A percentile compares a stretch with the other conserved stretches of the same genome.
Conservation (phyloP, 2,329 filamentous ascomycete genomes). For the Calonectria henricotiae region DNA sequence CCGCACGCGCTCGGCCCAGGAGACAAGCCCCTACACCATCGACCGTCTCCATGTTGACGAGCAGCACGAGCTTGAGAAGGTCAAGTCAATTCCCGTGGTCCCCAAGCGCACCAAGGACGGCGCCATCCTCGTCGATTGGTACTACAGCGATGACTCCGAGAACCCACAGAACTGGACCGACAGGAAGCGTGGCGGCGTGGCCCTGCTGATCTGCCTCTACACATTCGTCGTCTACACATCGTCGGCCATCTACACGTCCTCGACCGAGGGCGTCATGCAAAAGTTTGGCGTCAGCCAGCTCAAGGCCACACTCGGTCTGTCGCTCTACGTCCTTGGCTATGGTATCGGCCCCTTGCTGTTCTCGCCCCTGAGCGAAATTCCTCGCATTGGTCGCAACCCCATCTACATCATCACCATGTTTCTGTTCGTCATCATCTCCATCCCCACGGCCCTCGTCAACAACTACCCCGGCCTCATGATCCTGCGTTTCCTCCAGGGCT, state of each 20-base stretch:
- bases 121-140: constrained; percentile 70
- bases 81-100: constrained; percentile 66
- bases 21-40: constrained; percentile 45
- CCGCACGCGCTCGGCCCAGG: constrained; percentile 48
- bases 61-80: constrained; percentile 59
- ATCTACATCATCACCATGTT: constrained; percentile 79
- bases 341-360: constrained; percentile 78
- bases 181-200: constrained; percentile 61
- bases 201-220: constrained; percentile 68
- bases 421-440: constrained; percentile 77
- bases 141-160: constrained; percentile 69
- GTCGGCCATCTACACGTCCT: constrained; percentile 66
- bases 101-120: constrained; percentile 67
- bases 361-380: constrained; percentile 78
- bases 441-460: constrained; percentile 75
- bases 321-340: constrained; percentile 76
- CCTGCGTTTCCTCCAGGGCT: constrained; percentile 76
- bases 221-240: constrained; percentile 74
- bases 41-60: constrained; percentile 54
- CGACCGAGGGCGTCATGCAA: constrained; percentile 65
- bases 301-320: constrained; percentile 71
- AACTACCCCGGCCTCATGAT: constrained; percentile 78
- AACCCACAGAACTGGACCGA: constrained; percentile 73
- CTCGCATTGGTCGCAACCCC: constrained; percentile 77
- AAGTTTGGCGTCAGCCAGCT: constrained; percentile 69